Conservation (phyloP, 2,329 filamentous ascomycete species). For the Tolypocladium pustulatum region DNA sequence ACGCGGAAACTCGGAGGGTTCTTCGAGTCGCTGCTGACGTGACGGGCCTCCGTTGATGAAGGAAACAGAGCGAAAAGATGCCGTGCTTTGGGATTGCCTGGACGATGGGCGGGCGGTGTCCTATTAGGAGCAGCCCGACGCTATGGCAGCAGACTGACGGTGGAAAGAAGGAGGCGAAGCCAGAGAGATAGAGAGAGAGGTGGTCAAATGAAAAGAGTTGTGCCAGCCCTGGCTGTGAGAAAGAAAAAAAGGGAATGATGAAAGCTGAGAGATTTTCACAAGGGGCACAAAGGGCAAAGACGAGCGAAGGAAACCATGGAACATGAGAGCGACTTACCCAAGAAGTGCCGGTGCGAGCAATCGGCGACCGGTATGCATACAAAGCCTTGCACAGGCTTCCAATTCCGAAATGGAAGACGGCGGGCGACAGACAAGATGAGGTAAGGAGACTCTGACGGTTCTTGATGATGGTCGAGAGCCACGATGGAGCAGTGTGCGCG, state of each 20-base stretch:
- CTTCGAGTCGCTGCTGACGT: background rate
- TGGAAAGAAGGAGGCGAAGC: background rate
- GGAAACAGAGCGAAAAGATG: background rate
- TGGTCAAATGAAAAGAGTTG: background rate
- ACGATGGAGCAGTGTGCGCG: constrained; percentile 4
- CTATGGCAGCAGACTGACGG: background rate
- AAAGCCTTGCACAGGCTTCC: constrained; percentile 15
- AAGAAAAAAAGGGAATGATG: background rate
- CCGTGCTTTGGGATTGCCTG: background rate
- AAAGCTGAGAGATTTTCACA: background rate
- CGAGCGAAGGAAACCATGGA: constrained; percentile 1
- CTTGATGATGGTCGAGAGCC: constrained; percentile 5
- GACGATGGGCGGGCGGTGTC: background rate
- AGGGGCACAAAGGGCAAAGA: constrained; percentile 2
- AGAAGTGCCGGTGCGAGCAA: constrained; percentile 17
- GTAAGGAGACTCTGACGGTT: constrained; percentile 4
- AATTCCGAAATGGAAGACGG: constrained; percentile 8
- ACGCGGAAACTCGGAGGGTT: background rate
- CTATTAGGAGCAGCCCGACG: background rate
- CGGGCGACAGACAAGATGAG: constrained; percentile 3
- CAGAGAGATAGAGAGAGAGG: background rate
- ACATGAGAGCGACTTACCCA: constrained; percentile 17
- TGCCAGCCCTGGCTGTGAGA: constrained; percentile 1
- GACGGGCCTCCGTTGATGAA: background rate
- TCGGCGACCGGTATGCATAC: constrained; percentile 29